Conservation (phyloP, 805 yeast genomes). For the Ogataea ganodermae region DNA sequence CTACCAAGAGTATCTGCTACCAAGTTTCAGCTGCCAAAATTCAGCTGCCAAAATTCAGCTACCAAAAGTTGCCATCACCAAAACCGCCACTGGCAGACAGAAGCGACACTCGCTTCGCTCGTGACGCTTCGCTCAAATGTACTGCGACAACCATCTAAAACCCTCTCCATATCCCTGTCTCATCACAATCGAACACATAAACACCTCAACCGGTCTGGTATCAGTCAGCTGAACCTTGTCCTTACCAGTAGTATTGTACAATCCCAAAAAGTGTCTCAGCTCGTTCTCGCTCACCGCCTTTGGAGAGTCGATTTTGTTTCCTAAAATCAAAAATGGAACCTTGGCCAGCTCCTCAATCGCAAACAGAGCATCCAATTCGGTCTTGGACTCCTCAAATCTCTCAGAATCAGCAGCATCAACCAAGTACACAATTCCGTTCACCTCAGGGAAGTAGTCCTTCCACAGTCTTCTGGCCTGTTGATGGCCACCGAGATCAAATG, state of each 20-base stretch:
- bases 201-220: conserved; percentile 91
- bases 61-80: too few relatives aligned
- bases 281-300: conserved; percentile 94
- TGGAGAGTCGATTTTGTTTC: conserved; percentile 95
- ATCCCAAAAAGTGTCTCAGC: conserved; percentile 84
- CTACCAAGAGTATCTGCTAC: too few relatives aligned
- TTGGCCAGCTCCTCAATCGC: conserved; percentile 85
- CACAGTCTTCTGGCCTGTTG: conserved; percentile 98
- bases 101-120: conserved; percentile 3
- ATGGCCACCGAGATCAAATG: conserved; percentile 98
- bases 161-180: conserved; percentile 99
- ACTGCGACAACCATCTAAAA: conserved; percentile 97
- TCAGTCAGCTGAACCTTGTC: conserved; percentile 67
- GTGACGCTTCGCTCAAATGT: conserved; percentile 51
- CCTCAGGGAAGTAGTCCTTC: conserved; percentile 99
- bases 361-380: conserved; percentile 90
- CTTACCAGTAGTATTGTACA: conserved; percentile 89
- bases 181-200: conserved; percentile 98
- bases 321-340: conserved; percentile 92
- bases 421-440: conserved; percentile 92
- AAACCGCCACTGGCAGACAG: too few relatives aligned
- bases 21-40: too few relatives aligned
- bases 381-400: conserved; percentile 91
- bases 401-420: conserved; percentile 98
- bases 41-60: too few relatives aligned